Base-by-base conservation (phyloP, 257 asterid species). In the Solanum pinnatisectum region DNA sequence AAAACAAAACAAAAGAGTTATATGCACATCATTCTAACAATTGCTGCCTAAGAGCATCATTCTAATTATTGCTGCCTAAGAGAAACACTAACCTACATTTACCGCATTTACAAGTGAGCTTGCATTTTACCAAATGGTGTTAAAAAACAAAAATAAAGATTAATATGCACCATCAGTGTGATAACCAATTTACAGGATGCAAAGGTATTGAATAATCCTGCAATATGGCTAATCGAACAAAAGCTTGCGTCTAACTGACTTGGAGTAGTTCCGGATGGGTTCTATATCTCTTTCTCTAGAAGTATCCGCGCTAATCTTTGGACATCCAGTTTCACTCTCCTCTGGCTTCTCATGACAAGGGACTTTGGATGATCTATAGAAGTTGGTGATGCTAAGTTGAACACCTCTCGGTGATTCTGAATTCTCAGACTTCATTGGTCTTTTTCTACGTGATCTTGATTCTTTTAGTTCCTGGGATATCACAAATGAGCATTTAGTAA, bases 231-330 rank as follows among this genome's bases (percentile, higher is more conserved):
- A 95, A 36, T 85, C 94, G 79, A 97, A 96, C 87, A 94, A 87
- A 79, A 97, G 98, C 27, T 92, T 91, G n/a, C 98, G 96, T 90
- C 98, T 92, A 35, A 67, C 96, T 27, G 99, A 93, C 92, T 97
- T 97, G 70, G 99, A 90, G 70, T 92, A 25, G 88, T 88, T 90
- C 5, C 94, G 68, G 83, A 90, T 88, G 27, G 89, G 22, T 59
- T 89, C 93, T 86, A 88, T 90, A 90, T 95, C 89, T 86, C 94
- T 93, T 87, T 87, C 93, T 74, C 89, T 87, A n/a, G 98, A 86
- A 65, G 94, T 87, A 84, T 84, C 93, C 30, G 15, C 35, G 59
- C 86, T 87, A 18, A 60, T 89, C 70, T 89, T 92, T n/a, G 87
- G 49, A 71, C 88, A 82, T 74, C 73, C 85, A 52, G 32, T 56